Conservation (phyloP, 345 rosid species). For the Rhodomyrtus tomentosa region DNA sequence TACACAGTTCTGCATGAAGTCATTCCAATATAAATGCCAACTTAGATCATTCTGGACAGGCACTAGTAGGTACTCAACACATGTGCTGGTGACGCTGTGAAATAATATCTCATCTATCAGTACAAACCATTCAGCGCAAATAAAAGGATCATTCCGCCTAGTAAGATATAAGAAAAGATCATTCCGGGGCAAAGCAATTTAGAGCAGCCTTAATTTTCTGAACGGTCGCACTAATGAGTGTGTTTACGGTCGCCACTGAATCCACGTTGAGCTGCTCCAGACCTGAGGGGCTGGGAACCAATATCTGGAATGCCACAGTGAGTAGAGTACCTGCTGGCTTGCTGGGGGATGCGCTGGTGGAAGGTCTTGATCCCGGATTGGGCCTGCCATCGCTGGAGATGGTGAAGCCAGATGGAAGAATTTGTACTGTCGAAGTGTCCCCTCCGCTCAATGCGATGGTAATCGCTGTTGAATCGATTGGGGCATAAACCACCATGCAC, state of each 20-base stretch:
- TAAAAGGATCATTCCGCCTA: background rate
- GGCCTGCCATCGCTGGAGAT: conserved; percentile 33
- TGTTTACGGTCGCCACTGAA: conserved; percentile 33
- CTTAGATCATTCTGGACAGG: background rate
- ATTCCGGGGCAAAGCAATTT: conserved; percentile 17
- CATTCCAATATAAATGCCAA: background rate
- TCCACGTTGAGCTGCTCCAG: conserved; percentile 16
- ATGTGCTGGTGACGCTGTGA: background rate
- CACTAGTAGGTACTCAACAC: background rate
- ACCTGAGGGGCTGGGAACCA: conserved; percentile 15
- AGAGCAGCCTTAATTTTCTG: conserved; percentile 33
- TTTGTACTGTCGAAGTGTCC: conserved; percentile 18
- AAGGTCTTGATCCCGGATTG: background rate
- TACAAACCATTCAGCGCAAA: background rate
- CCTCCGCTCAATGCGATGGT: conserved; percentile 17
- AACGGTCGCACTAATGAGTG: conserved; percentile 44
- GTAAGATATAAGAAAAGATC: background rate
- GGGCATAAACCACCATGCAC: conserved; percentile 49
- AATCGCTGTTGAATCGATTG: conserved; percentile 26
- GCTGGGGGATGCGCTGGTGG: background rate
- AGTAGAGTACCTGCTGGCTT: conserved; percentile 33
- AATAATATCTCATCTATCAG: background rate
- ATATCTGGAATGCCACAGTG: conserved; percentile 52
- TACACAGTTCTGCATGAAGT: background rate
- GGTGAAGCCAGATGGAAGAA: conserved; percentile 72